These are phyloP conservation scores for Penicillium concentricum DNA, from an alignment of 2,329 filamentous ascomycete species.

Conservation along the genomic window DNA sequence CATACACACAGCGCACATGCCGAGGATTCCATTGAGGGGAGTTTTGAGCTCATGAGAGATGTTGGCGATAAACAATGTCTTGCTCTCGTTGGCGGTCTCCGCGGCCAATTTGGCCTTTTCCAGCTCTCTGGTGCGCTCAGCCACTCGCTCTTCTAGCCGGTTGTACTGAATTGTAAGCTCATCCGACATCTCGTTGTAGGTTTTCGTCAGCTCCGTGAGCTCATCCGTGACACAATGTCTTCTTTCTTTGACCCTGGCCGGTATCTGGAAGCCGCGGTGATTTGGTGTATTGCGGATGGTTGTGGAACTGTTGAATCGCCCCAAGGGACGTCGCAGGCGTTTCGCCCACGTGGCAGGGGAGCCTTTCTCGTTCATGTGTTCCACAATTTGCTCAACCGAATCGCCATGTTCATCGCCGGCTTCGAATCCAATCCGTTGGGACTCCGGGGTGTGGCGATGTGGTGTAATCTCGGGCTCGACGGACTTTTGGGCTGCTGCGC, in stretches of 20 bases:
- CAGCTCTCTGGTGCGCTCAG: conserved; percentile 76
- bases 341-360: conserved; percentile 11
- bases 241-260: conserved; percentile 73
- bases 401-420: not conserved
- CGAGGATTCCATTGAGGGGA: conserved; percentile 85
- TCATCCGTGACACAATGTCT: conserved; percentile 80
- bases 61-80: conserved; percentile 95
- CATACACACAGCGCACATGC: conserved; percentile 92
- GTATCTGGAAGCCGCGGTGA: conserved; percentile 68
- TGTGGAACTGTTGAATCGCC: conserved; percentile 12
- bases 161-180: conserved; percentile 85
- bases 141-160: conserved; percentile 78
- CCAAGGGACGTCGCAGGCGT: conserved; percentile 10
- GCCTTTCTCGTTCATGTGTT: conserved; percentile 17
- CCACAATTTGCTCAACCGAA: not conserved
- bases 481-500: conserved; percentile 71
- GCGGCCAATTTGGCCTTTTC: conserved; percentile 89
- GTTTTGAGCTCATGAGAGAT: conserved; percentile 81
- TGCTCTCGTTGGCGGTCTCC: conserved; percentile 93
- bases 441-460: conserved; percentile 9
- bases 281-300: not conserved
- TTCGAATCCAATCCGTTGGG: not conserved
- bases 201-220: conserved; percentile 74
- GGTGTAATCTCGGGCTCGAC: conserved; percentile 56
- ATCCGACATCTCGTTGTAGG: conserved; percentile 93